Base-by-base conservation (phyloP, 2,329 filamentous ascomycete genomes). In the Talaromyces sp. region DNA sequence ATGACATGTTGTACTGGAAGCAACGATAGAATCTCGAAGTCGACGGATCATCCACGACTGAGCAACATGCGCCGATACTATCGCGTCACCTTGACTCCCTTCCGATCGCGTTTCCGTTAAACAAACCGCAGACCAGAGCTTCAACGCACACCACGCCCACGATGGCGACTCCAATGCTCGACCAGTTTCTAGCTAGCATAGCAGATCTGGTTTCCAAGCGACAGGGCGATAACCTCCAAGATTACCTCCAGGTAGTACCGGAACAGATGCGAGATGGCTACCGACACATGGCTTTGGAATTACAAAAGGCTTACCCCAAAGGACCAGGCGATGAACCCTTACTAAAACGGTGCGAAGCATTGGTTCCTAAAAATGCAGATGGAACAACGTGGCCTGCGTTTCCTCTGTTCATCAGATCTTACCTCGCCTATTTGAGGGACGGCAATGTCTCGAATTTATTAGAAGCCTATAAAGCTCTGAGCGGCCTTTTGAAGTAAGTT, bases 401-500 rank as follows among this genome's bases (percentile, higher is more conserved):
- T 69, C 79, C 88, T 52, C 81, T 84, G 2, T 95, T 96, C 68
- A 84, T 95, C 71, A 88, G 85, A 65, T 85, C 90, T 52, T 97
- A 95, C 67, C 79, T 96, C 63, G 78, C 82, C 45, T 96, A 92
- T 66, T 84, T 93, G 78, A 80, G 91, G 57, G 89, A 95, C 67
- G 86, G 93, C 33, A 81, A 95, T 66, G 85, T 89, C 52, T 83
- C 86, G 11, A 87, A 95, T 67, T 76, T 94, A 40, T 75, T 93
- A 28, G 81, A 84, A 57, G 88, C 91, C 3, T 91, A 96, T 68
- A 82, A 89, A 58, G 74, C 88, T 66, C 81, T 96, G 56, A 89
- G 85, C 62, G 83, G 82, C 0, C 75, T 96, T 28, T 81, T 92
- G 51, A 89, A 89, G 88, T 92, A 78, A 67, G 87, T 53, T 50